These are phyloP conservation scores for Cornus florida DNA, from an alignment of 148 eudicot genomes.

Conservation along the genomic window DNA sequence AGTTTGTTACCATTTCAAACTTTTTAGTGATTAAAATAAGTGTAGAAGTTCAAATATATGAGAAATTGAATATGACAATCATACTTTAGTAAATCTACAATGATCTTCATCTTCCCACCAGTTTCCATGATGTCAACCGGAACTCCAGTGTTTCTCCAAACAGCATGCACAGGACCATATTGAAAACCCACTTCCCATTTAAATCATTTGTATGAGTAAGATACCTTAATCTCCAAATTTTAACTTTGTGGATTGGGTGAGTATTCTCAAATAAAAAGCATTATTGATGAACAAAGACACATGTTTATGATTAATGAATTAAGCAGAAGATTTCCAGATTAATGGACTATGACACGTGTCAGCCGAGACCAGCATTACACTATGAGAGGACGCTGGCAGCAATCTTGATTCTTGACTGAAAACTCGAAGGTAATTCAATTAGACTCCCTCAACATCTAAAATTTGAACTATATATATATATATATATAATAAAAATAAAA, in stretches of 20 bases:
- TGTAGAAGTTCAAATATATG: background rate
- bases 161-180: slow-evolving; percentile 63
- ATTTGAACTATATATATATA: background rate
- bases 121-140: slow-evolving; percentile 46
- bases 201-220: background rate
- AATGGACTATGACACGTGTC: background rate
- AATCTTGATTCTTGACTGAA: background rate
- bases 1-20: background rate
- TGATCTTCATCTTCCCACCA: slow-evolving; percentile 30
- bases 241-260: background rate
- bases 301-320: no score
- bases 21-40: background rate
- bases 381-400: background rate
- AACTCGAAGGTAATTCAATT: background rate
- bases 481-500: background rate
- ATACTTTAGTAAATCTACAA: slow-evolving; percentile 89
- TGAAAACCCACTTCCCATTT: background rate
- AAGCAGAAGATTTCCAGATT: background rate
- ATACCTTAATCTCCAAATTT: background rate
- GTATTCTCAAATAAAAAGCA: no score
- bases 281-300: no score
- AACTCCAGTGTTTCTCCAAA: slow-evolving; percentile 67
- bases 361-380: background rate
- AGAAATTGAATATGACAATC: no score
- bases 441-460: background rate